Conservation (phyloP, 169 alveolate species). For the Cryptosporidium ubiquitum region DNA sequence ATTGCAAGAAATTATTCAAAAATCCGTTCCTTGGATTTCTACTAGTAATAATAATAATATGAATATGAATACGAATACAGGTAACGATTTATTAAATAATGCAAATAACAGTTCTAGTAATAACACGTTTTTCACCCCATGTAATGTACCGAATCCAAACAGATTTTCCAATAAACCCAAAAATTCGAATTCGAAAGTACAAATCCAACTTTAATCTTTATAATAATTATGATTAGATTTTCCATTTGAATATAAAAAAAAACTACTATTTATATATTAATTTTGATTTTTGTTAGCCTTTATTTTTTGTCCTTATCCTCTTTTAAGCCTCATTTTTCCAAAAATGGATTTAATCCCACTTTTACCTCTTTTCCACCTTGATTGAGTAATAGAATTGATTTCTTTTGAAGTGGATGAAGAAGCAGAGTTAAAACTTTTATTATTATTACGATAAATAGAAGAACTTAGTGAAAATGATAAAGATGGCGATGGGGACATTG, state of each 20-base stretch:
- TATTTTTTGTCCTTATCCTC: not conserved
- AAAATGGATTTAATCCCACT: not conserved
- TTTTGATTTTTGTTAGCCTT: too few relatives aligned
- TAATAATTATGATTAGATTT: not conserved
- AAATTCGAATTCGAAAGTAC: slow-evolving; percentile 18
- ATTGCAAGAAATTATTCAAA: slow-evolving; percentile 34
- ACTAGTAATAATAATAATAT: not conserved
- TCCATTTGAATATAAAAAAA: too few relatives aligned
- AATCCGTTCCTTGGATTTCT: slow-evolving; percentile 9
- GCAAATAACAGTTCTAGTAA: not conserved
- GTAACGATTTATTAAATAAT: not conserved
- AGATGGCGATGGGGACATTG: too few relatives aligned
- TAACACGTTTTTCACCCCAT: slow-evolving; percentile 19
- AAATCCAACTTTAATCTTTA: slow-evolving; percentile 38
- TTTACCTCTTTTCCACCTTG: not conserved
- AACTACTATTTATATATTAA: too few relatives aligned
- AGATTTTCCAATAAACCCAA: slow-evolving; percentile 59
- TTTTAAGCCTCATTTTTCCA: not conserved
- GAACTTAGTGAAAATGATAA: too few relatives aligned
- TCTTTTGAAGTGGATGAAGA: not conserved
- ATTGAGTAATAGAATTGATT: not conserved
- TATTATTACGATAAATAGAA: too few relatives aligned
- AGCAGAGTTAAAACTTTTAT: too few relatives aligned
- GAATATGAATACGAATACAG: not conserved
- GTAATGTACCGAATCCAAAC: slow-evolving; percentile 48